phyloP scores from a whole-genome alignment of 164 flowering plant genomes.

The Magnolia kwangsiensis region DNA sequence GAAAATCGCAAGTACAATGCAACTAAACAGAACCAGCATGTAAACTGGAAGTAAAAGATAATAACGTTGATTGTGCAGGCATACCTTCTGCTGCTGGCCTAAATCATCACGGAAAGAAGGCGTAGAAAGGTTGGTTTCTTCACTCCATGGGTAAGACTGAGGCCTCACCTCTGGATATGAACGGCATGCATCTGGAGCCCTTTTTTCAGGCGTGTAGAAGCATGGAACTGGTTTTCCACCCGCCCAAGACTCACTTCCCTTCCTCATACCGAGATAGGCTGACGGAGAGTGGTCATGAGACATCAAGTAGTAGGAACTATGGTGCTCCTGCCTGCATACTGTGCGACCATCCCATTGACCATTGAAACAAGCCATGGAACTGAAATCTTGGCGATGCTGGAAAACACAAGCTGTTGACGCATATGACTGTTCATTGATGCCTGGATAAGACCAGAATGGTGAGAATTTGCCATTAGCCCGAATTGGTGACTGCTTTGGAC shows the following conservation, averaged over 20 bases:
- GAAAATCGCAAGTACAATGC: neutral
- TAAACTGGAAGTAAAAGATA: neutral
- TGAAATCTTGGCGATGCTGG: conserved; percentile 36
- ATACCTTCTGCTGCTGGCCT: conserved; percentile 38
- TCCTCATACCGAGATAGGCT: conserved; percentile 29
- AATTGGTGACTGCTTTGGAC: conserved; percentile 30
- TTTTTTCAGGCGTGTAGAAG: conserved; percentile 22
- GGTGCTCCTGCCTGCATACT: conserved; percentile 57
- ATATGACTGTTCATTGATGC: conserved; percentile 21
- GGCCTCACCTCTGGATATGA: conserved; percentile 28
- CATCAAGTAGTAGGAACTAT: conserved; percentile 43
- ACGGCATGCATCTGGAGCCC: conserved; percentile 21
- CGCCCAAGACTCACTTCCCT: conserved; percentile 29
- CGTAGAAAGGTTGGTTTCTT: conserved; percentile 16
- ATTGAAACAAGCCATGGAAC: conserved; percentile 25
- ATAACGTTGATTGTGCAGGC: neutral
- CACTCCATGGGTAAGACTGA: conserved; percentile 22
- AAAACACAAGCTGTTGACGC: conserved; percentile 32
- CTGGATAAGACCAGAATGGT: conserved; percentile 20
- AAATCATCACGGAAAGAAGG: conserved; percentile 25
- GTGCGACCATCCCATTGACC: conserved; percentile 36
- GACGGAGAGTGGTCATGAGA: conserved; percentile 49
- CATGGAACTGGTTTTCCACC: conserved; percentile 27
- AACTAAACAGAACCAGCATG: neutral
- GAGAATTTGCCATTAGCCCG: conserved; percentile 19